Evolutionary conservation across 441 rosid genomes (phyloP), one percentile per base, ranked within the genome.

Genomic region (Euphorbia schlechtendalii): DNA sequence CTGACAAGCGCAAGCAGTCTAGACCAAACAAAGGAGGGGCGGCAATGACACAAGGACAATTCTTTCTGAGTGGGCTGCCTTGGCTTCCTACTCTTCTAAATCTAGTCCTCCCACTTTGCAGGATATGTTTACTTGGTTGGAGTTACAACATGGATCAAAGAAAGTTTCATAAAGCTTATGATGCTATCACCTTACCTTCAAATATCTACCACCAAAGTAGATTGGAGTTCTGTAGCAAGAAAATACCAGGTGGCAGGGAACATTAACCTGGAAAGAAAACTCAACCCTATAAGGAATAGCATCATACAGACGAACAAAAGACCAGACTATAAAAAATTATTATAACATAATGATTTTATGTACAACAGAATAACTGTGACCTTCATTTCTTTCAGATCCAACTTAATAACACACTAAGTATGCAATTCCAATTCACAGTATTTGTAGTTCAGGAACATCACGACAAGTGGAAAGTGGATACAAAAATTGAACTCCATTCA

Each of bases 141-240:
- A 41, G 45, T 9, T 7, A 41, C 11, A 41, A 3, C 45, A 41
- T 41, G 11, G 12, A 3, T 7, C 45, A 41, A 41, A 41, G 14
- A 41, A 41, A 41, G 45, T 41, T 41, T 41, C 45, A 9, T 41
- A 8, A 41, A 41, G 14, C 45, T 7, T 41, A 41, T 3, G 45
- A 41, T 41, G 12, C 45, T 41, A 63, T 63, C 30, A 55, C 46
- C 84, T 76, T 77, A 87, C 97, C 84, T 93, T 93, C 64, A 90
- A 72, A 81, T 93, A 93, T 74, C 99, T 86, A 62, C 97, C 99
- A 78, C 95, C 90, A 55, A 93, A 73, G 74, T 73, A 93, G 71
- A 93, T 75, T 66, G 90, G 83, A 56, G 80, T 82, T 80, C 83
- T 84, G 81, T 74, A 68, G 85, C 90, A 86, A 48, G 64, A 71